Percentiles rank a stretch among this genome's conserved stretches.
phyloP scores from a whole-genome alignment of 2,329 filamentous ascomycete species.

The Lasiodiplodia gonubiensis region DNA sequence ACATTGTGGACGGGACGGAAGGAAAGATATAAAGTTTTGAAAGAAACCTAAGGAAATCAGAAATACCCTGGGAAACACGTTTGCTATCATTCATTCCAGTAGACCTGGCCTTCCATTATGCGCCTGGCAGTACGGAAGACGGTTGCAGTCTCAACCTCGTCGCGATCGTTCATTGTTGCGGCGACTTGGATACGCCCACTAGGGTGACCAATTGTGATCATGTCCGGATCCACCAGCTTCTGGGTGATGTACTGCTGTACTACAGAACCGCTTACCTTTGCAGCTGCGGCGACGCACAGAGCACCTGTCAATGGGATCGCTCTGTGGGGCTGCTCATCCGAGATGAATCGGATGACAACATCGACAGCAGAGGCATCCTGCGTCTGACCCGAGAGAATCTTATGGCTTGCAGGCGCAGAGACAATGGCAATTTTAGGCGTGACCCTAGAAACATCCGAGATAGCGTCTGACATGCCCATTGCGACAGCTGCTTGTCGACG shows the following conservation, averaged over 20 bases:
- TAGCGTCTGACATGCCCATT: constrained; percentile 64
- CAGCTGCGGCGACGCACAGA: constrained; percentile 50
- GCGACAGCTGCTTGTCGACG: constrained; percentile 66
- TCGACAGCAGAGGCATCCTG: constrained; percentile 42
- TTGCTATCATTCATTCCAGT: constrained; percentile 13
- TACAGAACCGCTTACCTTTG: constrained; percentile 44
- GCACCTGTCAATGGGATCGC: constrained; percentile 52
- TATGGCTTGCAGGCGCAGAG: constrained; percentile 11
- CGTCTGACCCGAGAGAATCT: constrained; percentile 34
- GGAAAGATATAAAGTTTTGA: constrained; percentile 7
- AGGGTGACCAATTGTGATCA: constrained; percentile 48
- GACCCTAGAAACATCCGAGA: constrained; percentile 56
- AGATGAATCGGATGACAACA: constrained; percentile 52
- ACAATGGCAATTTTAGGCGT: constrained; percentile 70
- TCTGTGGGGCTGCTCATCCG: constrained; percentile 51
- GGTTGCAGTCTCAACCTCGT: constrained; percentile 37
- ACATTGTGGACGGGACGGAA: constrained; percentile 27
- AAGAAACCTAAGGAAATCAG: not conserved
- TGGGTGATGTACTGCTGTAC: constrained; percentile 41
- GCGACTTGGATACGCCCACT: constrained; percentile 47
- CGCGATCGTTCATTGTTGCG: constrained; percentile 29
- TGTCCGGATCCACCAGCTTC: constrained; percentile 37
- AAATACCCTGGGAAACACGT: not conserved
- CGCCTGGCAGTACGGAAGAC: constrained; percentile 47
- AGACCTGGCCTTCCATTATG: constrained; percentile 45